Evolutionary conservation across 176 grass and related monocot genomes (phyloP).

Genomic region (Elymus sibiricus): DNA sequence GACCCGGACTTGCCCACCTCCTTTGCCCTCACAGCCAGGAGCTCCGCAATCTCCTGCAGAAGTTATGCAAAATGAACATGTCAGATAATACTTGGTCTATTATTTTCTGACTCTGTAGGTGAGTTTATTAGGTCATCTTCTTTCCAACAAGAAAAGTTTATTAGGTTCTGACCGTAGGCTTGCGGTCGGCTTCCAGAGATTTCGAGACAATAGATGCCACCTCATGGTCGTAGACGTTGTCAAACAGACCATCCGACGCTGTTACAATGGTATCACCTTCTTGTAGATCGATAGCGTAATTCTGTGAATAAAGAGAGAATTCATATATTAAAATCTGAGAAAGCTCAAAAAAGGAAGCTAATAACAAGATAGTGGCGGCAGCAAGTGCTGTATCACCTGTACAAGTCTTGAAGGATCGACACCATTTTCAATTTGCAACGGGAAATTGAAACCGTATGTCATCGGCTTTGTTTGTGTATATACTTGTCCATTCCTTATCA

Average conservation of each 20-base stretch:
- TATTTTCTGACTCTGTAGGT: background rate
- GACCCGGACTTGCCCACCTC: slow-evolving; percentile 63
- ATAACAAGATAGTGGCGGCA: background rate
- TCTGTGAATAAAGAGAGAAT: slow-evolving; percentile 33
- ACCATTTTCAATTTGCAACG: slow-evolving; percentile 92
- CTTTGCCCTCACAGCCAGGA: slow-evolving; percentile 52
- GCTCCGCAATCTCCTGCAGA: slow-evolving; percentile 69
- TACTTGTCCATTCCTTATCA: slow-evolving; percentile 78
- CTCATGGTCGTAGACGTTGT: slow-evolving; percentile 86
- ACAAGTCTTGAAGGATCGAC: slow-evolving; percentile 79
- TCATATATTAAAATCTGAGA: background rate
- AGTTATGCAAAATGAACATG: background rate
- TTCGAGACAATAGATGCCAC: slow-evolving; percentile 64
- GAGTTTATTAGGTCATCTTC: background rate
- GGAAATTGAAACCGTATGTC: slow-evolving; percentile 99
- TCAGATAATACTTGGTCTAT: background rate
- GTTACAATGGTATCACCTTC: slow-evolving; percentile 82
- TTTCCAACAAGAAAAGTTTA: background rate
- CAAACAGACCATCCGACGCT: slow-evolving; percentile 86
- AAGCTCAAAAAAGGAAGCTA: background rate
- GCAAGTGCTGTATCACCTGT: slow-evolving; percentile 41
- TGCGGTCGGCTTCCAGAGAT: slow-evolving; percentile 48
- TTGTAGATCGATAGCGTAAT: slow-evolving; percentile 58
- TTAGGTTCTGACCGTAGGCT: slow-evolving; percentile 48
- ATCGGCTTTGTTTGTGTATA: slow-evolving; percentile 78